phyloP scores from a whole-genome alignment of 257 asterid genomes.

The Solanum gandarillasii region DNA sequence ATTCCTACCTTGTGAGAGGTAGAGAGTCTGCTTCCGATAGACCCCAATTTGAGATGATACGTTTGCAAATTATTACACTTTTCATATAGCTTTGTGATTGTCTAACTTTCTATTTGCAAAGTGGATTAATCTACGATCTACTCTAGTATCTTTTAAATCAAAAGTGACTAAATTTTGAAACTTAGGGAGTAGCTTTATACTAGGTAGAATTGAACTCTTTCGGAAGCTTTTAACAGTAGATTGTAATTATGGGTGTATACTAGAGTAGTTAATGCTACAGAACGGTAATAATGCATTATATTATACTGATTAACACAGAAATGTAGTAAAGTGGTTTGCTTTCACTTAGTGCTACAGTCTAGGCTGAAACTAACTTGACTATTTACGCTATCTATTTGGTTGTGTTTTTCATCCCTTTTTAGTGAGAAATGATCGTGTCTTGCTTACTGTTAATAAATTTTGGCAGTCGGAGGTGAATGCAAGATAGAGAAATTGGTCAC shows the following conservation, averaged over 20 bases:
- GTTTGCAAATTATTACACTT: background rate
- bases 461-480: conserved; percentile 13
- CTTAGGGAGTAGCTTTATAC: background rate
- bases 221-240: background rate
- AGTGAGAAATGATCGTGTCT: background rate
- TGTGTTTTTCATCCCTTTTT: background rate
- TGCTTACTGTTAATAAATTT: background rate
- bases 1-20: background rate
- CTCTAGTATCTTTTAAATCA: background rate
- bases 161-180: background rate
- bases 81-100: background rate
- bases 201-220: background rate
- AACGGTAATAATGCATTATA: background rate
- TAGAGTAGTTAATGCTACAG: background rate
- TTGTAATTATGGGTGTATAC: background rate
- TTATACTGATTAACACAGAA: background rate
- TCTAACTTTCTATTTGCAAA: background rate
- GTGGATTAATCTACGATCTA: background rate
- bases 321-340: background rate
- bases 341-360: background rate
- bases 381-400: background rate
- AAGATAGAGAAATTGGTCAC: conserved; percentile 42
- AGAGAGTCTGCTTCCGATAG: background rate
- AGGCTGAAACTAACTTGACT: background rate
- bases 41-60: background rate